Conservation (phyloP, 495 filamentous ascomycete species). For the Cudoniella acicularis region DNA sequence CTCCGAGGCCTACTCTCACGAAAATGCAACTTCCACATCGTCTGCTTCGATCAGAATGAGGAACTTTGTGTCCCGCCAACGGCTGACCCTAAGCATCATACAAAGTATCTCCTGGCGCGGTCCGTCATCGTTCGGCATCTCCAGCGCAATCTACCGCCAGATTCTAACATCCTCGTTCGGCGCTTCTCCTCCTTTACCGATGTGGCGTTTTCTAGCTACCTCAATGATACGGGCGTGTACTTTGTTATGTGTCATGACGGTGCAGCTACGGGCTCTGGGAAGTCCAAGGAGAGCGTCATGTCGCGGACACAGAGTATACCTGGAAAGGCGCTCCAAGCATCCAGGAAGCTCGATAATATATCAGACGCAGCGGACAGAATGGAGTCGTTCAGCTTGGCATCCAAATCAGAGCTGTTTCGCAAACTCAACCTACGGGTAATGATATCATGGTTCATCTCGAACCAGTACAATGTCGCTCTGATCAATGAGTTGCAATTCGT, state of each 20-base stretch:
- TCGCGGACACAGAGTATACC: no score
- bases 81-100: constrained; percentile 11
- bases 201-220: no score
- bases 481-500: constrained; percentile 55
- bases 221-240: no score
- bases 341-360: constrained; percentile 45
- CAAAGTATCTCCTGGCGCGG: constrained; percentile 59
- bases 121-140: constrained; percentile 61
- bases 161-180: constrained; percentile 29
- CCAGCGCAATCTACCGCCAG: constrained; percentile 10
- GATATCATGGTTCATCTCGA: constrained; percentile 41
- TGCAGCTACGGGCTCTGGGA: no score
- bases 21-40: constrained; percentile 64
- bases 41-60: constrained; percentile 58
- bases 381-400: constrained; percentile 34
- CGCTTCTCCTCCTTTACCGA: constrained; percentile 45
- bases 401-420: neutral
- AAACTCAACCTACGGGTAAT: constrained; percentile 39
- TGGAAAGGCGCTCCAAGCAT: no score
- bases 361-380: constrained; percentile 72
- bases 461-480: constrained; percentile 54
- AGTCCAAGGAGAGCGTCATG: no score
- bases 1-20: constrained; percentile 54
- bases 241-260: no score
- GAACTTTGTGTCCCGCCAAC: constrained; percentile 41